Evolutionary conservation across 2,329 filamentous ascomycete species (phyloP), one percentile per base, ranked within the genome.

Genomic region (Clarireedia paspali): DNA sequence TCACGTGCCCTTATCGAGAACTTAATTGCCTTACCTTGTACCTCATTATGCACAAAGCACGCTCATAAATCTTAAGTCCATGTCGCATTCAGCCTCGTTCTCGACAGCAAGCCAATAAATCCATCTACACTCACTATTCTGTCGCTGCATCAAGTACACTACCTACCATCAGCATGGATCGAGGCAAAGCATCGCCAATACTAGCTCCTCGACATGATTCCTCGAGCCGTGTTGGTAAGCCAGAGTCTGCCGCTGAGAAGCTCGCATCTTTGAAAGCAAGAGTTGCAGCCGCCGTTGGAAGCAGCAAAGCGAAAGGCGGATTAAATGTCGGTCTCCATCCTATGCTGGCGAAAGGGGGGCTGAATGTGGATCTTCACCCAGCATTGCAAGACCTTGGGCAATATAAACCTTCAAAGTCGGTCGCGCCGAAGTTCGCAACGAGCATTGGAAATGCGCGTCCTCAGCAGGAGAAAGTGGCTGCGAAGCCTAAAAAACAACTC

Each of bases 211-310:
- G 77, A 47, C 77, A 78, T 64, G 81, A 84, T 70, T 67, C 71
- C 44, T 70, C 75, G 5, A 79, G 77, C 24, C 75, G 80, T 58
- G 71, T 84, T 34, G 76, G 81, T 66, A 78, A 83, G 64, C 65
- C 77, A 47, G 75, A 82, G 61, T 77, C 80, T 17, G 75, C 81
- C 60, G 77, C 85, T 67, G 78, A 89, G 71, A 77, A 82, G 61
- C 76, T 92, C 62, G 89, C 89, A 48, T 85, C 87, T 45, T 79
- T 95, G 68, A 91, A 87, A 70, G 88, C 88, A 24, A 81, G 89
- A 63, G 87, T 94, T 12, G 87, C 87, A 48, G 88, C 88, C 50
- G 88, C 88, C 53, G 87, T 89, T 47, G 75, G 74, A 30, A 75
- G 74, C 67, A 74, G 63, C 70, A 74, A 70, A 71, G 81, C 75